Base-by-base conservation (phyloP, 1,284 basidiomycete genomes). In the Somion occarium region DNA sequence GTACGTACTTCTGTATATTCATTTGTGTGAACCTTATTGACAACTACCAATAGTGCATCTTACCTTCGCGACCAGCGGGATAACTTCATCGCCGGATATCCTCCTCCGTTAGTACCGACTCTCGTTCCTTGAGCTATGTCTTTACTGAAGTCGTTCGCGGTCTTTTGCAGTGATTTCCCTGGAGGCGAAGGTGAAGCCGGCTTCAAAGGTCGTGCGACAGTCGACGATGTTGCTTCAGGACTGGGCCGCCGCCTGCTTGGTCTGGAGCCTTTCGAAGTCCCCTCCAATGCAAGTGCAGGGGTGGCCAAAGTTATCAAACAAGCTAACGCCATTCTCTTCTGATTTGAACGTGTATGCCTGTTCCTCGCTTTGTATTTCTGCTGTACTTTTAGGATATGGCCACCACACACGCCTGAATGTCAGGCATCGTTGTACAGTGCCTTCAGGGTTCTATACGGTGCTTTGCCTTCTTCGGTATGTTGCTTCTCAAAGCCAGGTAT, bases 121-220 rank as follows among this genome's bases (percentile, higher is more conserved):
- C 34, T 7, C n/a, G 11, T 23, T n/a, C 38, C 4, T 41, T 5
- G 18, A 12, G 23, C 12, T 41, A 39, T n/a, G 22, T 7, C 3
- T 48, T 20, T 38, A 7, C n/a, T 18, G 13, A 20, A 7, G 23
- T 25, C 25, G 3, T 20, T 15, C 20, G 15, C 38, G 3, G 7
- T 49, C 18, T 45, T 22, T 1, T 53, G 9, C 53, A 82, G 79
- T 1, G 88, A 92, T 61, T 91, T 91, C 59, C 87, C 88, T 0
- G 81, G 83, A 11, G 89, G 88, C 0, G 74, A 74, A 38, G 88
- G 88, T 18, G 89, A 92, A 69, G 74, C 74, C 1, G 53, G 53
- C 2, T 88, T 86, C 60, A 52, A 64, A 0, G 80, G 76, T 1
- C 73, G 81, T 4, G 82, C 69, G 0, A 69, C 59, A 0, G 56